Base-by-base conservation (phyloP, 495 filamentous ascomycete genomes). In the Hyphodiscus hymeniophilus region DNA sequence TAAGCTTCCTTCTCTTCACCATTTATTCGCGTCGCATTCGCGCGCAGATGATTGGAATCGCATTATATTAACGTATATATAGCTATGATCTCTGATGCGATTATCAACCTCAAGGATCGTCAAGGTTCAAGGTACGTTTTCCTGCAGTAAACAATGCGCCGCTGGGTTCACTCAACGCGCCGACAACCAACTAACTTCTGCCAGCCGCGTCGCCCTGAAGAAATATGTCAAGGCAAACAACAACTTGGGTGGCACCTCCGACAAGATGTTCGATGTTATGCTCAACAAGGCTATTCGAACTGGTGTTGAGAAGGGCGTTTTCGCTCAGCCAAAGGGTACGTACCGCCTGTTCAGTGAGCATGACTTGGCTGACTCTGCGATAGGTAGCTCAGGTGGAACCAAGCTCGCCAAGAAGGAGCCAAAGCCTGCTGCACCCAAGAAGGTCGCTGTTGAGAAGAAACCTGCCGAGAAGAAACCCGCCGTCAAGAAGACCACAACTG, bases 211-310 rank as follows among this genome's bases (percentile, higher is more conserved):
- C 66, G 85, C 87, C 22, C 81, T 99, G 65, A 96, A 96, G 85
- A 96, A 99, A 69, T 99, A 97, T 73, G 86, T 99, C 60, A 77
- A 79, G 66, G 81, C 85, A 58, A 97, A 99, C 84, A 95, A 97
- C 80, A 85, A 82, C 64, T 78, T 94, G 66, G 74, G 72, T 47
- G 77, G 80, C 44, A 38, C 2, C n/a, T 75, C 71, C 28, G 80
- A 84, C 58, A 73, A 72, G 39, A 80, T 80, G 63, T 97, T 97
- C 65, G 90, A 92, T 63, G 76, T 78, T 54, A 82, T 91, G 58
- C 89, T 99, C 80, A 97, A 95, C 79, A 82, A 82, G 64, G 89
- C 90, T 28, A 76, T 99, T 67, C 83, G 85, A 73, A 64, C 76
- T 48, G 92, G 92, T 68, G 91, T 90, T 55, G 87, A 94, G 59